phyloP scores from a whole-genome alignment of 179 eudicot genomes.

The Silene coronaria region DNA sequence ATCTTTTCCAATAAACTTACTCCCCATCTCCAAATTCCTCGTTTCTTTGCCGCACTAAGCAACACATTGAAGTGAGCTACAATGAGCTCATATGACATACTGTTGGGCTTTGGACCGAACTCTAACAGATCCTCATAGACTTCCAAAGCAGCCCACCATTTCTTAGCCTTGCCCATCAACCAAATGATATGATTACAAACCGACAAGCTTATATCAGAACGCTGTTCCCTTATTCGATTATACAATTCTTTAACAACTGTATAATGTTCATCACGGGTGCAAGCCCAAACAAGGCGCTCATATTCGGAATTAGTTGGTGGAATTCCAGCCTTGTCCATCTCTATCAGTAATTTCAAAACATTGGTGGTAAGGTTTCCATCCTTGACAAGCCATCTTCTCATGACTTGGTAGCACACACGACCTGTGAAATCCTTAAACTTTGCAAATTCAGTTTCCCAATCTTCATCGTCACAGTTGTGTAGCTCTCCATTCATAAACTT shows the following conservation, averaged over 20 bases:
- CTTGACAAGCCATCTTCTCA: slow-evolving; percentile 75
- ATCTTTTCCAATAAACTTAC: slow-evolving; percentile 73
- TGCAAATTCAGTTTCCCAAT: slow-evolving; percentile 61
- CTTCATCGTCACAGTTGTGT: slow-evolving; percentile 32
- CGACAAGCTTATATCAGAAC: slow-evolving; percentile 65
- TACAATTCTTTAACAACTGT: slow-evolving; percentile 72
- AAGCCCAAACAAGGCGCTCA: slow-evolving; percentile 88
- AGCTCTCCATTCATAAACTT: slow-evolving; percentile 51
- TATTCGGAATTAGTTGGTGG: slow-evolving; percentile 44
- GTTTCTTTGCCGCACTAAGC: slow-evolving; percentile 62
- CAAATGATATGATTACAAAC: slow-evolving; percentile 92
- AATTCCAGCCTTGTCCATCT: slow-evolving; percentile 64
- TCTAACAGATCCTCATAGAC: slow-evolving; percentile 85
- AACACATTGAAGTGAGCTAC: slow-evolving; percentile 75
- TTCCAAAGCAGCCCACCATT: slow-evolving; percentile 98
- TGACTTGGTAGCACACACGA: slow-evolving; percentile 81
- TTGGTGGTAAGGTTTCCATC: slow-evolving; percentile 46
- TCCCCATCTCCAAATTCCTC: slow-evolving; percentile 96
- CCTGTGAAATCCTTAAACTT: slow-evolving; percentile 62
- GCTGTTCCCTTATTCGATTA: slow-evolving; percentile 55
- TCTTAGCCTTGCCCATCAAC: slow-evolving; percentile 89
- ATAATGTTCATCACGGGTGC: slow-evolving; percentile 75
- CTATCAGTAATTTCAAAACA: slow-evolving; percentile 59
- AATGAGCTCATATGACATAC: slow-evolving; percentile 67
- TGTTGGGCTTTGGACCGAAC: slow-evolving; percentile 84